A percentile compares a stretch with the other conserved stretches of the same genome.
Evolutionary conservation across 495 filamentous ascomycete genomes (phyloP).

Genomic region (Viridothelium virens): DNA sequence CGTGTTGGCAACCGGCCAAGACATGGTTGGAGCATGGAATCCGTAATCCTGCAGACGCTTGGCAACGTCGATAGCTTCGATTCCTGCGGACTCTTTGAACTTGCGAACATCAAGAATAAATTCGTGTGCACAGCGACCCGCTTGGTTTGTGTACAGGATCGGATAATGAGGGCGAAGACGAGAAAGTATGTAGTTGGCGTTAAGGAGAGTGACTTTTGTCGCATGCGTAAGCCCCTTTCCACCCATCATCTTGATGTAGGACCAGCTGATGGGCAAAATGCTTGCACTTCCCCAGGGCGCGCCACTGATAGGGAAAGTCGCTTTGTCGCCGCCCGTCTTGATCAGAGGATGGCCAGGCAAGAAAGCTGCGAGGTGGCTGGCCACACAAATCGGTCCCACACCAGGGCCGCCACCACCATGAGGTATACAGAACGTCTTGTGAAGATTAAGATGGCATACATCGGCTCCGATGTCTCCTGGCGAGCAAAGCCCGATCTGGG

Average conservation of each 20-base stretch:
- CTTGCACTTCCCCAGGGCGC: slow-evolving; percentile 87
- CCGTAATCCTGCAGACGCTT: slow-evolving; percentile 98
- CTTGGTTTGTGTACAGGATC: slow-evolving; percentile 85
- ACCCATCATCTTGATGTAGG: slow-evolving; percentile 98
- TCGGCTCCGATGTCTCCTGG: slow-evolving; percentile 96
- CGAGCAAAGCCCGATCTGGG: slow-evolving; percentile 93
- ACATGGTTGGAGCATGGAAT: slow-evolving; percentile 98
- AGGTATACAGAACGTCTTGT: slow-evolving; percentile 99
- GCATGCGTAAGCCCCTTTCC: slow-evolving; percentile 83
- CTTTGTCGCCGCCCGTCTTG: slow-evolving; percentile 54
- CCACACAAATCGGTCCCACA: slow-evolving; percentile 92
- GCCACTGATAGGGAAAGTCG: slow-evolving; percentile 67
- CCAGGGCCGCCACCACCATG: slow-evolving; percentile 95
- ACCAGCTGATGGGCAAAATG: slow-evolving; percentile 94
- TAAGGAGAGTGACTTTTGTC: slow-evolving; percentile 88
- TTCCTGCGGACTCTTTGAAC: slow-evolving; percentile 75
- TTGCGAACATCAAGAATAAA: slow-evolving; percentile 88
- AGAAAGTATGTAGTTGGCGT: slow-evolving; percentile 95
- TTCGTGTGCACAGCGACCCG: slow-evolving; percentile 90
- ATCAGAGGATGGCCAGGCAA: slow-evolving; percentile 69
- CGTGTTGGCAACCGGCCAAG: slow-evolving; percentile 92
- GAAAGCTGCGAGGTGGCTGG: slow-evolving; percentile 66
- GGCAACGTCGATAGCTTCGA: slow-evolving; percentile 95
- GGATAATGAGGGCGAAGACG: slow-evolving; percentile 83
- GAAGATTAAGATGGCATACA: slow-evolving; percentile 94